A percentile compares a stretch with the other conserved stretches of the same genome.
These are phyloP conservation scores for Lepidopterella palustris DNA, from an alignment of 495 filamentous ascomycete genomes.

Conservation along the genomic window DNA sequence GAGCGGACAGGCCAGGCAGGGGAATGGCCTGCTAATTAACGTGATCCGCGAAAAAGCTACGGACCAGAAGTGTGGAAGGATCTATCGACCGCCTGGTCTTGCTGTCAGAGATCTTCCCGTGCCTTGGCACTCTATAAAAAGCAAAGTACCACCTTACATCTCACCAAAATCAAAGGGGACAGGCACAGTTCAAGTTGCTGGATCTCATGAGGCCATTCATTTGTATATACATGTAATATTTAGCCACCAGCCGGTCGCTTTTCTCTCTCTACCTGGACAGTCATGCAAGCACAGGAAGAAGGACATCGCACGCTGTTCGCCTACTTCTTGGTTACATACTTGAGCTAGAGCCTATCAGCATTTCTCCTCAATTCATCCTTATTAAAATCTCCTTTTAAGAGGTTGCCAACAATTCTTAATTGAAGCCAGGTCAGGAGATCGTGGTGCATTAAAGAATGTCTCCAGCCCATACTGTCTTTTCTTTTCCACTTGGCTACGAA, in stretches of 20 bases:
- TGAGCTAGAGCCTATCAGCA: not conserved
- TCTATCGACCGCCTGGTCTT: too few relatives aligned
- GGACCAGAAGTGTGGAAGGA: too few relatives aligned
- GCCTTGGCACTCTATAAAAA: not conserved
- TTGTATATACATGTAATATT: too few relatives aligned
- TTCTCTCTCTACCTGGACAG: too few relatives aligned
- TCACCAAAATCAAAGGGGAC: not conserved
- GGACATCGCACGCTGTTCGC: not conserved
- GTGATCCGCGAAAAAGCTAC: too few relatives aligned
- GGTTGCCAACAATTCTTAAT: not conserved
- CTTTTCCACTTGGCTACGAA: not conserved
- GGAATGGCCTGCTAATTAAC: too few relatives aligned
- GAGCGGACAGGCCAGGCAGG: too few relatives aligned
- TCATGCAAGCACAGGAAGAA: too few relatives aligned
- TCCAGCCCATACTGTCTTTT: too few relatives aligned
- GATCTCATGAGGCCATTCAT: not conserved
- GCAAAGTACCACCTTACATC: not conserved
- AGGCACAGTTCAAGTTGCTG: not conserved
- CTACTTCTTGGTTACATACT: not conserved
- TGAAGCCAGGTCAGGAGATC: not conserved
- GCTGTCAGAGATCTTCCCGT: too few relatives aligned
- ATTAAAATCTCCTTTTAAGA: not conserved
- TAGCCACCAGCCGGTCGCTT: too few relatives aligned
- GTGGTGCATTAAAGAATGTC: not conserved
- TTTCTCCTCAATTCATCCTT: not conserved